Percentiles rank a stretch among this genome's conserved stretches.
phyloP scores from a whole-genome alignment of 176 grass and related monocot genomes.

The Aegilops sharonensis region DNA sequence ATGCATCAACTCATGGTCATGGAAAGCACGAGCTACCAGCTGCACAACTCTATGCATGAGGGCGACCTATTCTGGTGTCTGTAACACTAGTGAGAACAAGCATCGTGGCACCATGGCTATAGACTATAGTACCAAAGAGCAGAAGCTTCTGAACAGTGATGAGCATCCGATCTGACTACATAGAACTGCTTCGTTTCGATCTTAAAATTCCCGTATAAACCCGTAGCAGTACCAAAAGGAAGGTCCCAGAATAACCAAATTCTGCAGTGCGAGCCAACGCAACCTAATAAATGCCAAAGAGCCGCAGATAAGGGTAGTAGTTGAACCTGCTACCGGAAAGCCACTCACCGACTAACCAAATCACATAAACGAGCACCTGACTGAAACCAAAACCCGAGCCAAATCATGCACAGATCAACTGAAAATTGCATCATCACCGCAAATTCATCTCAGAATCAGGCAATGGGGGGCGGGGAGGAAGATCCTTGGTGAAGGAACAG shows the following conservation, averaged over 20 bases:
- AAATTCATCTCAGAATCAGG: background rate
- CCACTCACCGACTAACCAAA: background rate
- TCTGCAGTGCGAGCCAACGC: background rate
- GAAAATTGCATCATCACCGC: background rate
- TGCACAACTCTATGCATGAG: background rate
- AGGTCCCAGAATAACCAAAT: background rate
- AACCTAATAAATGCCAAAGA: background rate
- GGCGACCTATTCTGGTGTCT: conserved; percentile 6
- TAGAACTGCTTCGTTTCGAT: conserved; percentile 15
- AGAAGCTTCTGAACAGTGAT: background rate
- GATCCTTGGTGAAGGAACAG: background rate
- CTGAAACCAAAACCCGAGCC: background rate
- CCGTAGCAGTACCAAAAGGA: background rate
- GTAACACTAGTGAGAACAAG: background rate
- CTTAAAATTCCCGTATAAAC: background rate
- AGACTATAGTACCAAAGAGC: background rate
- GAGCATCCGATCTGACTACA: background rate
- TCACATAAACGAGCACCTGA: background rate
- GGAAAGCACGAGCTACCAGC: background rate
- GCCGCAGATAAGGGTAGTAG: background rate
- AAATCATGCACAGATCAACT: background rate
- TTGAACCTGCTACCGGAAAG: background rate
- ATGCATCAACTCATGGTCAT: background rate
- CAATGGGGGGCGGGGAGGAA: background rate
- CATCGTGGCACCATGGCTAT: background rate